Evolutionary conservation across 108 stramenopile genomes (phyloP), one percentile per base, ranked within the genome.

Genomic region (Skeletonema costatum): DNA sequence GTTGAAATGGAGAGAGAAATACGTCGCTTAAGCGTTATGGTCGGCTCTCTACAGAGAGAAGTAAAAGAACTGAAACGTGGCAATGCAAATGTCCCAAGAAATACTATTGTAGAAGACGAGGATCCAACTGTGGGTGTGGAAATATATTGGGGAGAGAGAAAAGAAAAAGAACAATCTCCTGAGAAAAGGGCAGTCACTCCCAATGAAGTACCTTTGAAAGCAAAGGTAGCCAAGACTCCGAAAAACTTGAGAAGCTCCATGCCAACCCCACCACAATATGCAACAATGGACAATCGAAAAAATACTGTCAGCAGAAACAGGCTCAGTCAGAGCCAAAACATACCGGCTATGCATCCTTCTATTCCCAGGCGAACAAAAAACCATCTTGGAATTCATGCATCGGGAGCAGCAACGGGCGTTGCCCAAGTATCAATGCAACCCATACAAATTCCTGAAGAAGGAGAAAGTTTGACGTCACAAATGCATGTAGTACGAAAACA

Each of bases 331-430:
- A 76, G 70, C 46, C 66, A 69, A 31, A 82, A 75, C 60, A 72
- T 82, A 38, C 81, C 81, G 8, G 29, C 75, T 10, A 38, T 82
- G 1, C 81, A 82, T 62, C 81, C 81, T 32, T 50, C 60, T 17
- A 50, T 60, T 42, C 19, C 60, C 16, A 21, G 14, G 36, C 32
- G 35, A 17, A 32, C 35, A 60, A 19, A 41, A 60, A 10, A 3
- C 19, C 17, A 59, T 71, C 58, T 19, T 10, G 32, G 61, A 53
- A 64, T 29, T 32, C 60, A 68, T 11, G 67, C 38, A 38, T 38
- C 80, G 11, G 42, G 42, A 36, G n/a, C 9, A 29, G 51, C 25
- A 63, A 31, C 58, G 21, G 51, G 29, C 6, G 19, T 6, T 51
- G 19, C 19, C 50, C 50, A 19, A 19, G 50, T 51, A 5, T 17